Base-by-base conservation (phyloP, 331 rosid species). In the Malus hybrid region DNA sequence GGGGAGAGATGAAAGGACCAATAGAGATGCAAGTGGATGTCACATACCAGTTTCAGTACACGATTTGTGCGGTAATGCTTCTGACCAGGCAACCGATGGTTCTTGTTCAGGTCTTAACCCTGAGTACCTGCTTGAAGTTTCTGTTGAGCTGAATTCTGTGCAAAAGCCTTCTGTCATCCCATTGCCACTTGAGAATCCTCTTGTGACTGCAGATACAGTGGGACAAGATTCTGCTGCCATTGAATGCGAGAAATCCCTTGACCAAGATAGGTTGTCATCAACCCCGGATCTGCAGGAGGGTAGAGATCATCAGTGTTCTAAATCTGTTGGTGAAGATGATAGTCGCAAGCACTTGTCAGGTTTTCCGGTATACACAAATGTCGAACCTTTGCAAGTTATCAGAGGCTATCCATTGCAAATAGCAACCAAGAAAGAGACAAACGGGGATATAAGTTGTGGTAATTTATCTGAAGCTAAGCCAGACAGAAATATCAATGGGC, bases 241-340 rank as follows among this genome's bases (percentile, higher is more conserved):
- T 79, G 82, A 73, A 50, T 69, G 80, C 20, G 91, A 87, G 76
- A 83, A 84, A 74, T 62, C 77, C 46, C 72, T 50, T 72, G 67
- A 69, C 70, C 95, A 86, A 81, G 86, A 82, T 81, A 81, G 75
- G 31, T 74, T 81, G 70, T 81, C 97, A 59, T 82, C 93, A 54
- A 80, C 88, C 6, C 67, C 67, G 72, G 93, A 84, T 67, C 48
- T 67, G 74, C 85, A 50, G 79, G 88, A 82, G 73, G 68, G 80
- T 59, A 70, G 71, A 63, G 86, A 80, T 63, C 29, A 69, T 81
- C 76, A 7, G 7, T n/a, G 57, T 77, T 81, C 82, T 20, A 81
- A 31, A 64, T 74, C 86, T 68, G 72, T 59, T 12, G 77, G 77
- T 70, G 82, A 72, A 31, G 94, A 81, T 76, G 90, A 69, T 12